Evolutionary conservation across 2,329 filamentous ascomycete genomes (phyloP), one percentile per base, ranked within the genome.

Genomic region (Alternaria rosae): DNA sequence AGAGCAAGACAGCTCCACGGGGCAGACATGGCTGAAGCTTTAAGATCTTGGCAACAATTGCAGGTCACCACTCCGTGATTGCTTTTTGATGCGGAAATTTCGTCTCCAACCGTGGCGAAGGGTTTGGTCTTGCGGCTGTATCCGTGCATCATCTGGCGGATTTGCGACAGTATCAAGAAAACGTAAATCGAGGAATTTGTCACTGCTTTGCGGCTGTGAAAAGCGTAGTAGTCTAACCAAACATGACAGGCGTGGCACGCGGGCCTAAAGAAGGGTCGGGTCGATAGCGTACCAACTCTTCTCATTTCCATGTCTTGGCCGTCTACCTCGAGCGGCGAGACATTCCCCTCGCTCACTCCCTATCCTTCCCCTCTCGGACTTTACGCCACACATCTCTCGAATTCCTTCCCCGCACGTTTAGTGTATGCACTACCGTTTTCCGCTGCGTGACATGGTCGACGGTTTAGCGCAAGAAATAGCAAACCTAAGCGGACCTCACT

Each of bases 381-480:
- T n/a, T 11, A 4, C 44, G 20, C 17, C 21, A 42, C 35, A 23
- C 32, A 25, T 42, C n/a, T 8, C 26, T 12, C 25, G 20, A 8
- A n/a, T 12, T 23, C 11, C 25, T 44, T 54, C 13, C 23, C 53
- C 32, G 42, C 50, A 32, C 53, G 12, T 9, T 21, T 26, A 26
- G n/a, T 42, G 21, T 30, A 35, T 54, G 26, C 41, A 43, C 50
- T 17, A 30, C 21, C 21, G 30, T 17, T 20, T 12, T 38, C 13
- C 38, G 11, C 48, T 30, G 26, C 26, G 53, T 52, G 57, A 57
- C 54, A 43, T 20, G 32, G 44, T 23, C 57, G 42, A 60, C 42
- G 7, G 52, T 55, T 59, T 69, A 67, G 62, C 65, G 59, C 15
- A 50, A n/a, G 21, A 57, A 48, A 62, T 60, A 61, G 65, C 65